Conservation (phyloP, 164 flowering plant species). For the Annona cherimola region DNA sequence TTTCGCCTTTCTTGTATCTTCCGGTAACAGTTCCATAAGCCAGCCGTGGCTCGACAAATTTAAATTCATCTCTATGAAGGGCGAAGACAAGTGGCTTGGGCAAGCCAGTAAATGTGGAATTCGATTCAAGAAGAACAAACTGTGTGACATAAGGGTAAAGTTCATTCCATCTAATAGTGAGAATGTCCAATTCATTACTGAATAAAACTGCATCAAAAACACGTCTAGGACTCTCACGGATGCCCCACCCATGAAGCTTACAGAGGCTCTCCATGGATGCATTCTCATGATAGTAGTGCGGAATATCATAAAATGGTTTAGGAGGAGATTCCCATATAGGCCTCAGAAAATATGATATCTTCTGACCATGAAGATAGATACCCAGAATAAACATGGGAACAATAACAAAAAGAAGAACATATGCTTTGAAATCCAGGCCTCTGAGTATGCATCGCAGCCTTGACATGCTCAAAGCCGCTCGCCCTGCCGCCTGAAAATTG, state of each 20-base stretch:
- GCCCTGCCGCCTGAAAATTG: slow-evolving; percentile 34
- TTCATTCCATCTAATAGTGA: slow-evolving; percentile 72
- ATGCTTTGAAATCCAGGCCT: slow-evolving; percentile 56
- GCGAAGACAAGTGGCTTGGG: slow-evolving; percentile 65
- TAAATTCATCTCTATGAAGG: slow-evolving; percentile 45
- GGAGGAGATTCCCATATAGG: slow-evolving; percentile 93
- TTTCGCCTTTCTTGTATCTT: slow-evolving; percentile 61
- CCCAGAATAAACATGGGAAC: slow-evolving; percentile 49
- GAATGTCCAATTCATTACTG: slow-evolving; percentile 80
- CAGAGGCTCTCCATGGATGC: slow-evolving; percentile 83
- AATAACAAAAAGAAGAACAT: slow-evolving; percentile 37
- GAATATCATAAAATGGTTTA: slow-evolving; percentile 60
- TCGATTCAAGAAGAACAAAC: slow-evolving; percentile 87
- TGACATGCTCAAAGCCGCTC: slow-evolving; percentile 43
- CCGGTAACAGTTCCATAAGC: slow-evolving; percentile 77
- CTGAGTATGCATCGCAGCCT: slow-evolving; percentile 58
- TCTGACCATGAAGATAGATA: slow-evolving; percentile 74
- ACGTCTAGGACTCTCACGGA: slow-evolving; percentile 78
- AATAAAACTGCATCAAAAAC: slow-evolving; percentile 89
- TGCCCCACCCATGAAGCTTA: slow-evolving; percentile 85
- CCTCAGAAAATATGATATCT: slow-evolving; percentile 75
- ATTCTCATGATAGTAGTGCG: slow-evolving; percentile 85
- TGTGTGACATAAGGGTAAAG: slow-evolving; percentile 69
- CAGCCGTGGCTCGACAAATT: slow-evolving; percentile 65
- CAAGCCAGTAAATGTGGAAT: slow-evolving; percentile 79